Conservation (phyloP, 2,329 filamentous ascomycete species). For the Dendrostoma leiphaemia region DNA sequence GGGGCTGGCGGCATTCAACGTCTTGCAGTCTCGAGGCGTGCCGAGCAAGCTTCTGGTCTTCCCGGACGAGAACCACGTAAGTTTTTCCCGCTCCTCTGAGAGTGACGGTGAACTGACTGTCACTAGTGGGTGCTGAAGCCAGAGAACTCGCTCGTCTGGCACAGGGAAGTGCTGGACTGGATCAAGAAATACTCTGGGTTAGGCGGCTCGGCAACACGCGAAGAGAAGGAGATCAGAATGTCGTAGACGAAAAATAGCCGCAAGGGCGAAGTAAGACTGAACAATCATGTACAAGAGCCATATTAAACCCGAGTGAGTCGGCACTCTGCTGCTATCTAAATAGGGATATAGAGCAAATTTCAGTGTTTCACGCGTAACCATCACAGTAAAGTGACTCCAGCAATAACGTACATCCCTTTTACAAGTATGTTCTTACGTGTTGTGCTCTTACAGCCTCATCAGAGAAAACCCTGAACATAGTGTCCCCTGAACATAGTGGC, state of each 20-base stretch:
- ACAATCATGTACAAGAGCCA: background rate
- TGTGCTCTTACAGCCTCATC: no score
- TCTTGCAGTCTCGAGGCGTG: constrained; percentile 65
- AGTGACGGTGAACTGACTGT: background rate
- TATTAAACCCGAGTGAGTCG: no score
- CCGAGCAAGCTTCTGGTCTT: constrained; percentile 70
- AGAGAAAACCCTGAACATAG: no score
- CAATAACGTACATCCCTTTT: no score
- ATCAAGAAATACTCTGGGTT: constrained; percentile 52
- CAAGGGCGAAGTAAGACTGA: background rate
- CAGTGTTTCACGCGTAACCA: no score
- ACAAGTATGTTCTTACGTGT: no score
- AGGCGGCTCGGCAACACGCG: constrained; percentile 11
- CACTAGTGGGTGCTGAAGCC: constrained; percentile 59
- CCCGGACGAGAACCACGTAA: constrained; percentile 65
- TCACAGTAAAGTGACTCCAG: no score
- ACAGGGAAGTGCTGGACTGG: constrained; percentile 65
- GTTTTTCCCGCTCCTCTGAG: background rate
- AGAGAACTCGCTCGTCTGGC: constrained; percentile 69
- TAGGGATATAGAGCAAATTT: no score
- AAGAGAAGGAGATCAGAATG: background rate
- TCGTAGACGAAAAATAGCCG: background rate
- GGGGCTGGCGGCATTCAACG: constrained; percentile 70
- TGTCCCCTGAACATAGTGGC: no score
- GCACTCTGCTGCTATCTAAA: no score